Percentiles rank a stretch among this genome's conserved stretches.
Conservation (phyloP, 2,329 filamentous ascomycete species). For the Xylaria sp. region DNA sequence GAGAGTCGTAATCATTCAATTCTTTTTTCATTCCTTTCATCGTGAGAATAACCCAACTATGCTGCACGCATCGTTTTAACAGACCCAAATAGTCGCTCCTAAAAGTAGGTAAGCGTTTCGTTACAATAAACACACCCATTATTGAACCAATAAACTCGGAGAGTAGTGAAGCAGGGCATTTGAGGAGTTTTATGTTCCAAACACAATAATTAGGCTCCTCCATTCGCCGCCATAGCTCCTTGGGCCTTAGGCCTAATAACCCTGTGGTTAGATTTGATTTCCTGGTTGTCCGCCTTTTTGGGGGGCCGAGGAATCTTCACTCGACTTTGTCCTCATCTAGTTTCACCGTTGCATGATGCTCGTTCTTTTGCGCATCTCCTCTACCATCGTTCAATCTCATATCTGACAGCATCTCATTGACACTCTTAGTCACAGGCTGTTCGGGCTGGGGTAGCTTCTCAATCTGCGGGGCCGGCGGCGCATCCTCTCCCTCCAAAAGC, state of each 20-base stretch:
- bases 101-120: background rate
- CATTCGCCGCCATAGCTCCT: background rate
- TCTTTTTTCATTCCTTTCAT: background rate
- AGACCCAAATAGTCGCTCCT: background rate
- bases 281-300: background rate
- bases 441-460: slow-evolving; percentile 33
- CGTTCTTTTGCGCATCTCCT: background rate
- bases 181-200: background rate
- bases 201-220: background rate
- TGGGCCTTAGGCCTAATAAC: background rate
- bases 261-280: background rate
- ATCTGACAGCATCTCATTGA: slow-evolving; percentile 36
- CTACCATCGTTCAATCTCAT: slow-evolving; percentile 31
- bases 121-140: background rate
- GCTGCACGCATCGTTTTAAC: background rate
- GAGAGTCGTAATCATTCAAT: background rate
- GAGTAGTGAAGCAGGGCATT: background rate
- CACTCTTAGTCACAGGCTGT: background rate
- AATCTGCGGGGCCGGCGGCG: slow-evolving; percentile 38
- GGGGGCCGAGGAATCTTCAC: background rate
- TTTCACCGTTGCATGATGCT: background rate
- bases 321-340: background rate
- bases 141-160: background rate
- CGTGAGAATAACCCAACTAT: background rate
- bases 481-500: slow-evolving; percentile 25